A percentile compares a stretch with the other conserved stretches of the same genome.
phyloP scores from a whole-genome alignment of 441 rosid genomes.

The Capsella rubella region DNA sequence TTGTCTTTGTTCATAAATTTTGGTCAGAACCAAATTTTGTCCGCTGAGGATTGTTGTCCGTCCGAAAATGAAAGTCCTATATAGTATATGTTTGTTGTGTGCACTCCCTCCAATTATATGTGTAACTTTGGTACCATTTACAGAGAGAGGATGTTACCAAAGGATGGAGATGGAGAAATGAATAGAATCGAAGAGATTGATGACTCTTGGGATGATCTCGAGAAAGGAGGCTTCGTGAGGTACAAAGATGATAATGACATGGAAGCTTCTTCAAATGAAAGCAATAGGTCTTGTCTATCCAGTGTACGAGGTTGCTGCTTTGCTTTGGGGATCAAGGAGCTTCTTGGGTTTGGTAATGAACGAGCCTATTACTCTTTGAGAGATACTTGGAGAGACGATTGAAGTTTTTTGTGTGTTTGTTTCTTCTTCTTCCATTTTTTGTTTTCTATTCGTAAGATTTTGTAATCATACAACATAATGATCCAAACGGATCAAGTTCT shows the following conservation, averaged over 20 bases:
- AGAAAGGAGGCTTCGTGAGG: conserved; percentile 41
- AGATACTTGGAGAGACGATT: conserved; percentile 45
- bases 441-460: conserved; percentile 7
- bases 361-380: conserved; percentile 38
- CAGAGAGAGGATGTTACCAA: conserved; percentile 37
- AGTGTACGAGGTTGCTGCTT: conserved; percentile 36
- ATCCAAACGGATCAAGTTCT: conserved; percentile 32
- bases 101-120: too few species aligned
- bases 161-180: conserved; percentile 35
- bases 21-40: too few species aligned
- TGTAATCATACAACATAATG: conserved; percentile 38
- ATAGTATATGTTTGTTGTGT: too few species aligned
- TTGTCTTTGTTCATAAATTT: too few species aligned
- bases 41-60: too few species aligned
- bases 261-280: conserved; percentile 24
- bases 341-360: conserved; percentile 33
- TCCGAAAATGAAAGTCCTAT: too few species aligned
- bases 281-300: conserved; percentile 27
- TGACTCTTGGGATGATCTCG: conserved; percentile 43
- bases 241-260: conserved; percentile 24
- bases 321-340: conserved; percentile 33
- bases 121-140: background rate
- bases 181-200: conserved; percentile 25
- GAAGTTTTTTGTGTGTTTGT: background rate
- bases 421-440: background rate